Percentiles rank a stretch among this genome's conserved stretches.
Conservation (phyloP, 495 filamentous ascomycete genomes). For the Pseudoneurospora amorphoporcata region DNA sequence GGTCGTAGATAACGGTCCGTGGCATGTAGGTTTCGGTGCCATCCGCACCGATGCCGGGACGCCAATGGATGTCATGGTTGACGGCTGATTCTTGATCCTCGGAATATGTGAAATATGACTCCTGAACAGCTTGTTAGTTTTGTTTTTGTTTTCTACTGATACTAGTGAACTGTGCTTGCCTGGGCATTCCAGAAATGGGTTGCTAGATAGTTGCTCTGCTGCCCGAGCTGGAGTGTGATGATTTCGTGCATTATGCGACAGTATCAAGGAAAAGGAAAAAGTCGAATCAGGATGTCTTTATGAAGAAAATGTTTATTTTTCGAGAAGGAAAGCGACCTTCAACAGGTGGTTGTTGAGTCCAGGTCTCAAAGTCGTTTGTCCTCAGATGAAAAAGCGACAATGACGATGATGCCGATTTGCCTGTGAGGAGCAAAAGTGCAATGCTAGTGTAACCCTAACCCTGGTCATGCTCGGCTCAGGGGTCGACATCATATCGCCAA, state of each 20-base stretch:
- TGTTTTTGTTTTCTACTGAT: not conserved
- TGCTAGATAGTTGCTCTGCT: slow-evolving; percentile 86
- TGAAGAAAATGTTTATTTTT: not conserved
- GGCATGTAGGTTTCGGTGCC: slow-evolving; percentile 87
- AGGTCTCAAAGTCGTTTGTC: not conserved
- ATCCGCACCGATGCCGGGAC: slow-evolving; percentile 73
- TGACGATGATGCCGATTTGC: not conserved
- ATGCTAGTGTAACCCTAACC: not conserved
- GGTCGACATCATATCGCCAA: not conserved
- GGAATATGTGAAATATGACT: slow-evolving; percentile 94
- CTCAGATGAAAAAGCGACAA: not conserved
- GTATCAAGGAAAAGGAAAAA: not conserved
- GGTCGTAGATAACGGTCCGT: slow-evolving; percentile 84
- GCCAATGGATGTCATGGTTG: slow-evolving; percentile 88
- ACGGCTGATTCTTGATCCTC: slow-evolving; percentile 56
- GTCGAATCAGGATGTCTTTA: not conserved
- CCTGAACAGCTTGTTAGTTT: slow-evolving; percentile 38
- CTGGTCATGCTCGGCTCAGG: not conserved
- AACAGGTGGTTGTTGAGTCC: not conserved
- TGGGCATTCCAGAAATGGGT: slow-evolving; percentile 98
- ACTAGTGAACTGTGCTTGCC: slow-evolving; percentile 12
- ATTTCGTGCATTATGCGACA: slow-evolving; percentile 75
- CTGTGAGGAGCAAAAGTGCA: not conserved
- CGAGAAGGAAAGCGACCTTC: not conserved
- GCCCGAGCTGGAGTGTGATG: slow-evolving; percentile 85